A percentile compares a stretch with the other conserved stretches of the same genome.
phyloP scores from a whole-genome alignment of 805 yeast species.

The Saccharomycopsis synnaedendra region DNA sequence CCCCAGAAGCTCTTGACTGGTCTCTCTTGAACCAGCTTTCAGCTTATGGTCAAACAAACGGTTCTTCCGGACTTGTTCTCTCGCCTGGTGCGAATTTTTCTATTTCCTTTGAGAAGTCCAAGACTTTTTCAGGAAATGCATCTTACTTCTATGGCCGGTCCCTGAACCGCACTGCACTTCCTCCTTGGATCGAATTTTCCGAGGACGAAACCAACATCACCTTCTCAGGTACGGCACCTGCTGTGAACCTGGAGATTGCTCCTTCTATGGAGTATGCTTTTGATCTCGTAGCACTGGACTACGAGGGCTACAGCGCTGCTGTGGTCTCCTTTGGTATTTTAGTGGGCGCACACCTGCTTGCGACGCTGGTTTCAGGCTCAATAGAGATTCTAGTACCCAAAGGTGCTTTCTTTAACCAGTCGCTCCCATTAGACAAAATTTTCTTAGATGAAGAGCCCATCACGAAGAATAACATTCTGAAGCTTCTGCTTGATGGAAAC shows the following conservation, averaged over 20 bases:
- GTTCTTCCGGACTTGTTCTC: slow-evolving; percentile 61
- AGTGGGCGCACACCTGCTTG: slow-evolving; percentile 81
- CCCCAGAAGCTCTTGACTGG: slow-evolving; percentile 31
- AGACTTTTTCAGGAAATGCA: slow-evolving; percentile 47
- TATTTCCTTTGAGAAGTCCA: slow-evolving; percentile 46
- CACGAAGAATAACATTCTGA: slow-evolving; percentile 38
- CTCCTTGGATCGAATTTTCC: slow-evolving; percentile 80
- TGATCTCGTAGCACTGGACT: slow-evolving; percentile 70
- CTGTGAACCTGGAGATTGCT: slow-evolving; percentile 76
- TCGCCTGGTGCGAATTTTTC: slow-evolving; percentile 57
- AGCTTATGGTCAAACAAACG: slow-evolving; percentile 65
- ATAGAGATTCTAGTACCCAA: not conserved
- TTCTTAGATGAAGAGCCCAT: slow-evolving; percentile 51
- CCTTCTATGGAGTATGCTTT: slow-evolving; percentile 69
- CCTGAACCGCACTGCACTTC: slow-evolving; percentile 76
- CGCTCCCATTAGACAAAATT: slow-evolving; percentile 30
- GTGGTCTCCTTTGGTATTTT: slow-evolving; percentile 58
- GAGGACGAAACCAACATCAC: slow-evolving; percentile 32
- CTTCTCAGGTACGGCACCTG: slow-evolving; percentile 82
- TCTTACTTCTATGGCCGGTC: slow-evolving; percentile 72
- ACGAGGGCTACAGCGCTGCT: slow-evolving; percentile 60
- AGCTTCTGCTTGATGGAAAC: slow-evolving; percentile 27
- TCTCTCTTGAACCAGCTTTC: slow-evolving; percentile 36
- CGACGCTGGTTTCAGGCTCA: slow-evolving; percentile 2
- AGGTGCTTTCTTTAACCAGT: slow-evolving; percentile 2